phyloP scores from a whole-genome alignment of 2,329 filamentous ascomycete genomes.

The Orbilia ellipsospora region DNA sequence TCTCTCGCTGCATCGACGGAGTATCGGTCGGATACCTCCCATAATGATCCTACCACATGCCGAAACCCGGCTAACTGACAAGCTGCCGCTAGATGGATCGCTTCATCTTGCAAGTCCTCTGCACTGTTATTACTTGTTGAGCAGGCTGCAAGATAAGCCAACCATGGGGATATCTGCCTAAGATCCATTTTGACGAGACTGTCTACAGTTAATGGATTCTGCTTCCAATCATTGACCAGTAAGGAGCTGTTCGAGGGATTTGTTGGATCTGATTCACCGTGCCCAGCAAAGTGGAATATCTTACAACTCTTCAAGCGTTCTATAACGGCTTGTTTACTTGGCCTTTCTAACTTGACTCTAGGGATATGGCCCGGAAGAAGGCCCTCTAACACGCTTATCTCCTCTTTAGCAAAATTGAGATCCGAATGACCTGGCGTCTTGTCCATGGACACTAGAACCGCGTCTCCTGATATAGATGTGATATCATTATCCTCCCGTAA shows the following conservation, averaged over 20 bases:
- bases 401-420: slow-evolving; percentile 24
- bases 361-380: background rate
- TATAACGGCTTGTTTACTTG: slow-evolving; percentile 8
- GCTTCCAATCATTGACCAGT: slow-evolving; percentile 30
- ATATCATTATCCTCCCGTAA: background rate
- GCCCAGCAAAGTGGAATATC: slow-evolving; percentile 42
- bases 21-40: slow-evolving; percentile 62
- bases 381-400: slow-evolving; percentile 3
- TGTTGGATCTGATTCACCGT: slow-evolving; percentile 11
- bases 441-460: slow-evolving; percentile 28
- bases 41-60: slow-evolving; percentile 59
- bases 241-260: slow-evolving; percentile 25
- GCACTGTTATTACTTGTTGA: slow-evolving; percentile 11
- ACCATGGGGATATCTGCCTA: background rate
- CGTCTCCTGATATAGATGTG: background rate
- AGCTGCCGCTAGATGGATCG: slow-evolving; percentile 22
- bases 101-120: slow-evolving; percentile 21
- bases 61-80: slow-evolving; percentile 40
- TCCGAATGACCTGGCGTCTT: slow-evolving; percentile 24
- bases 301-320: slow-evolving; percentile 1
- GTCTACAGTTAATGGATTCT: slow-evolving; percentile 13
- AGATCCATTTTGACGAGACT: slow-evolving; percentile 11
- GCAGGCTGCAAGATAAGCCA: slow-evolving; percentile 33
- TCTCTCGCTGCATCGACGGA: slow-evolving; percentile 58
- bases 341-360: background rate